A percentile compares a stretch with the other conserved stretches of the same genome.
These are phyloP conservation scores for Phytophthora tentaculata DNA, from an alignment of 352 stramenopile species.

Conservation along the genomic window DNA sequence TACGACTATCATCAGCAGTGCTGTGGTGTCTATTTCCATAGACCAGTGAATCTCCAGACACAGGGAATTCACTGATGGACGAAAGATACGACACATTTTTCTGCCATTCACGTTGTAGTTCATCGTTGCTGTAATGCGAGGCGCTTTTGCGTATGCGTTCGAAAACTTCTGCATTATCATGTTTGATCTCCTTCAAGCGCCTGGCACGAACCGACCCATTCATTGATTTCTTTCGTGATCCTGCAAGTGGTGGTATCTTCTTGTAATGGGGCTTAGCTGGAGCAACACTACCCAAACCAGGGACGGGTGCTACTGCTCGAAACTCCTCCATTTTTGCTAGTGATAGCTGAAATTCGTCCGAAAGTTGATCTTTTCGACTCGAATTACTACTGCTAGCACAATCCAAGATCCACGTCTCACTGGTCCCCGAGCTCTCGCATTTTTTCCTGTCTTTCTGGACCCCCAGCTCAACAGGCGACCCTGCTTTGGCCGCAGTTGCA, in stretches of 20 bases:
- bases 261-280: constrained; percentile 18
- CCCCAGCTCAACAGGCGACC: background rate
- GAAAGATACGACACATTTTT: constrained; percentile 77
- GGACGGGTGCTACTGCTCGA: constrained; percentile 37
- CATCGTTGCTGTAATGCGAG: constrained; percentile 67
- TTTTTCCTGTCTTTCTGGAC: constrained; percentile 4
- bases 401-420: constrained; percentile 11
- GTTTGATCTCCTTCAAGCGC: constrained; percentile 68
- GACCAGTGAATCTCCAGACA: constrained; percentile 31
- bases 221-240: constrained; percentile 41
- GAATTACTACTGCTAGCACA: background rate
- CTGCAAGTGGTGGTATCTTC: constrained; percentile 18
- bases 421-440: background rate
- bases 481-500: constrained; percentile 1
- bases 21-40: constrained; percentile 22
- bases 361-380: constrained; percentile 8
- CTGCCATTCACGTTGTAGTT: constrained; percentile 63
- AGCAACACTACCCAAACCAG: constrained; percentile 18
- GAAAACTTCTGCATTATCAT: constrained; percentile 60
- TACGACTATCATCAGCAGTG: constrained; percentile 8
- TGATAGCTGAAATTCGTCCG: constrained; percentile 37
- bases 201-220: constrained; percentile 58
- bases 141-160: constrained; percentile 67
- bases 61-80: constrained; percentile 72
- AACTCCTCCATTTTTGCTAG: constrained; percentile 64